These are phyloP conservation scores for Taxawa tesnikishii DNA, from an alignment of 2,329 filamentous ascomycete species.

Conservation along the genomic window DNA sequence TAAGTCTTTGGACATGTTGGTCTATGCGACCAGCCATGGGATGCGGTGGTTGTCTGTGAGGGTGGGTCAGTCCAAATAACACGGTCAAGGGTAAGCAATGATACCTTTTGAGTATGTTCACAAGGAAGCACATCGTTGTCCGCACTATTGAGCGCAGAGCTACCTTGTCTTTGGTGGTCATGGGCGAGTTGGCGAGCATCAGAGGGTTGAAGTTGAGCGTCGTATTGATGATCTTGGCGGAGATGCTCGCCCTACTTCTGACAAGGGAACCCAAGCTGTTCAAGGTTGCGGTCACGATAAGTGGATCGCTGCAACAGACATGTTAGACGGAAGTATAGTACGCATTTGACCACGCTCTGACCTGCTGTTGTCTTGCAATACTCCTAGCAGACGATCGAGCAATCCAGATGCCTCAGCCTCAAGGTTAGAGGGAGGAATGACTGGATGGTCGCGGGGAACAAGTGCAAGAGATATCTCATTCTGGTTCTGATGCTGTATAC, in stretches of 20 bases:
- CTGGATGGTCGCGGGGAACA: conserved; percentile 68
- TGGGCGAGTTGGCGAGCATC: conserved; percentile 58
- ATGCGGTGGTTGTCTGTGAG: conserved; percentile 61
- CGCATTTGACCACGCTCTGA: too few relatives aligned
- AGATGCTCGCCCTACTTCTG: conserved; percentile 66
- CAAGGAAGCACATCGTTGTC: conserved; percentile 70
- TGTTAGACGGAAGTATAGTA: too few relatives aligned
- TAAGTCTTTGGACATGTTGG: conserved; percentile 71
- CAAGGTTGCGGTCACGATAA: conserved; percentile 80
- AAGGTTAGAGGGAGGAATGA: conserved; percentile 67
- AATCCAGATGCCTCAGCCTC: conserved; percentile 90
- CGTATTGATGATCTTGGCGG: conserved; percentile 73
- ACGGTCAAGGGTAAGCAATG: too few relatives aligned
- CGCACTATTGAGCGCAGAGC: conserved; percentile 90
- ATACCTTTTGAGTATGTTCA: conserved; percentile 71
- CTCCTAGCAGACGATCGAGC: conserved; percentile 72
- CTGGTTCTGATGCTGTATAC: conserved; percentile 52
- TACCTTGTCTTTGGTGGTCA: conserved; percentile 51
- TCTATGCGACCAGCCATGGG: conserved; percentile 66
- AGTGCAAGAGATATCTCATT: conserved; percentile 79
- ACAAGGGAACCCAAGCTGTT: conserved; percentile 79
- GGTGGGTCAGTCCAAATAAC: too few relatives aligned
- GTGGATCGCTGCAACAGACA: conserved; percentile 53
- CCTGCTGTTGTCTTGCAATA: conserved; percentile 79
- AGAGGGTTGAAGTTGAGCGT: conserved; percentile 88